phyloP scores from a whole-genome alignment of 371 early-diverging fungal genomes.

The Parasitella parasitica region DNA sequence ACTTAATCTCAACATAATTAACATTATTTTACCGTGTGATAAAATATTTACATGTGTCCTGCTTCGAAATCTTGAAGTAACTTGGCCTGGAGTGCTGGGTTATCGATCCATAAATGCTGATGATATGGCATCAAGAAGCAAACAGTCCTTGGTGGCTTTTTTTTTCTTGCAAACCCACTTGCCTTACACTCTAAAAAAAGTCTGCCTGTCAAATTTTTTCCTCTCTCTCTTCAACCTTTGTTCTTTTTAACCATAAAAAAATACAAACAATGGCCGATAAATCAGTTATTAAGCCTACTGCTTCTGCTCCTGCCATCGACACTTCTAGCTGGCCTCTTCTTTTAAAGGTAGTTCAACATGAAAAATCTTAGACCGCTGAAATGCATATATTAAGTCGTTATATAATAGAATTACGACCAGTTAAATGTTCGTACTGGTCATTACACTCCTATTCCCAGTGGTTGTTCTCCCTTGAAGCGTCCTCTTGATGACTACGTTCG shows the following conservation, averaged over 20 bases:
- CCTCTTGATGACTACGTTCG: constrained; percentile 89
- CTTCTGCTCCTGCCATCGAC: constrained; percentile 78
- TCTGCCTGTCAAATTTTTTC: constrained; percentile 20
- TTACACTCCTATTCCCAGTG: constrained; percentile 97
- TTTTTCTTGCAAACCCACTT: not conserved
- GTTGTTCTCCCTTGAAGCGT: constrained; percentile 96
- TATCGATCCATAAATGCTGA: too few species aligned
- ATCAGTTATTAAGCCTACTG: constrained; percentile 72
- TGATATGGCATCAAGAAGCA: not conserved
- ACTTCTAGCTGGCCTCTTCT: constrained; percentile 96
- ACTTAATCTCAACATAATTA: too few species aligned
- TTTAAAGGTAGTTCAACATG: constrained; percentile 67
- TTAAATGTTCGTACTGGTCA: constrained; percentile 96
- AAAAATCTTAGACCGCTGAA: not conserved
- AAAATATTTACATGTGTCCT: too few species aligned
- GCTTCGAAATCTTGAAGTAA: too few species aligned
- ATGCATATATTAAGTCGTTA: not conserved
- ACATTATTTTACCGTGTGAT: too few species aligned
- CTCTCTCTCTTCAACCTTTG: constrained; percentile 3
- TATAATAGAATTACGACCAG: constrained; percentile 97
- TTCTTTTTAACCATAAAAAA: not conserved
- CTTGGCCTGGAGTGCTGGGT: too few species aligned
- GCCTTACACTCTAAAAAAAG: not conserved
- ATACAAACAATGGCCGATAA: constrained; percentile 34
- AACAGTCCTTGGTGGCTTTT: constrained; percentile 5